A percentile compares a stretch with the other conserved stretches of the same genome.
Conservation (phyloP, 441 rosid genomes). For the Bruguiera hainesii region DNA sequence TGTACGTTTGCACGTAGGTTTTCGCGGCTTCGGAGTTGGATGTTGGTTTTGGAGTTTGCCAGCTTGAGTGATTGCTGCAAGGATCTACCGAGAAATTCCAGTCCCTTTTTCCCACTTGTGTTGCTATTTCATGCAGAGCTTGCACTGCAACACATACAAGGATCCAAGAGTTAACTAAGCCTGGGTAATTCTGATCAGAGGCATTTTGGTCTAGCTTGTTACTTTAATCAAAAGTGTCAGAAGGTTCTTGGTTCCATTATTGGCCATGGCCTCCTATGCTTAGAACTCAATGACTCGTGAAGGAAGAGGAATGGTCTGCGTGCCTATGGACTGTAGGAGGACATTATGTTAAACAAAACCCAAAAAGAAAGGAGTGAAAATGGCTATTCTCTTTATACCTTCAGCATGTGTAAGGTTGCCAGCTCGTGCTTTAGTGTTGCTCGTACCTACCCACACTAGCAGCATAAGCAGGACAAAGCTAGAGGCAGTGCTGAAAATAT, state of each 20-base stretch:
- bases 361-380: no score
- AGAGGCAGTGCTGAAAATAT: background rate
- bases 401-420: background rate
- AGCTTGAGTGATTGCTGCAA: slow-evolving; percentile 22
- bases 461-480: slow-evolving; percentile 1
- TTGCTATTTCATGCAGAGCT: slow-evolving; percentile 25
- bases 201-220: no score
- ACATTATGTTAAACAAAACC: no score
- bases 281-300: no score
- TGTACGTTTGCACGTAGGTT: background rate
- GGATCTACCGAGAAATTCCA: slow-evolving; percentile 25
- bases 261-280: no score
- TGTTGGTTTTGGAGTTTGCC: slow-evolving; percentile 19
- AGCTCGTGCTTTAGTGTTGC: slow-evolving; percentile 1
- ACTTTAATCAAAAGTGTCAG: no score
- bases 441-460: background rate
- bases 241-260: no score
- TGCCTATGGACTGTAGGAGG: no score
- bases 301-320: no score
- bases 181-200: no score
- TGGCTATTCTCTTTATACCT: background rate
- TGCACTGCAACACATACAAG: slow-evolving; percentile 13
- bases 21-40: no score
- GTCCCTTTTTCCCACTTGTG: slow-evolving; percentile 21
- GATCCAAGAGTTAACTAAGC: no score